Base-by-base conservation (phyloP, 306 rosid species). In the Carpinus viminea region DNA sequence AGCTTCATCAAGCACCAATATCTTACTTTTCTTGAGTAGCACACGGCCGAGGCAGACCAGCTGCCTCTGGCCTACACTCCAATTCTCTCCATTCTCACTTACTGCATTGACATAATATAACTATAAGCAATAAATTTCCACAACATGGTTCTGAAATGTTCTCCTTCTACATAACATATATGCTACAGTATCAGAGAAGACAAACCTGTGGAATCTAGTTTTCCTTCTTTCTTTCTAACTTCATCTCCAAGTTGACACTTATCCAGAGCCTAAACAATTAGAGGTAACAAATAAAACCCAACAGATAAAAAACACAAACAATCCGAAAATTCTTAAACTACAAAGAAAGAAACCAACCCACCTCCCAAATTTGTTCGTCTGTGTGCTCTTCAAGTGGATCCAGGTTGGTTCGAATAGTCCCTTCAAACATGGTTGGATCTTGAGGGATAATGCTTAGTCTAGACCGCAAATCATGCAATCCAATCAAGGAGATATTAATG, bases 181-280 rank as follows among this genome's bases (percentile, higher is more conserved):
- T 75, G 26, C 83, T 78, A 66, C 21, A 76, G 21, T 62, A 36
- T 34, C 17, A 16, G 43, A 26, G 50, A 21, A 52, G 68, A 72
- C 69, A 61, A 72, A 91, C 93, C 96, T 76, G 85, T 4, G 7
- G 90, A 89, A 74, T 91, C 93, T 13, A 91, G 72, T 85, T 85
- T 87, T 26, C 86, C 90, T 53, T 89, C 93, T 65, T 89, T 91
- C 61, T 75, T 87, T 72, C 88, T 82, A 4, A 89, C 88, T 82
- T 89, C 91, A 38, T 89, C 88, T 74, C 88, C 91, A 47, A 89
- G 93, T 84, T 85, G 91, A 71, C 96, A 91, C 74, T 84, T 89
- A 75, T 87, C 96, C 55, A 91, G 65, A 36, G 89, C 93, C 96
- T 91, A 74, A 64, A 73, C 60, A 62, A 78, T 34, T 72, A 73